Base-by-base conservation (phyloP, 176 grass and related monocot species). In the Lolium multiflorum region DNA sequence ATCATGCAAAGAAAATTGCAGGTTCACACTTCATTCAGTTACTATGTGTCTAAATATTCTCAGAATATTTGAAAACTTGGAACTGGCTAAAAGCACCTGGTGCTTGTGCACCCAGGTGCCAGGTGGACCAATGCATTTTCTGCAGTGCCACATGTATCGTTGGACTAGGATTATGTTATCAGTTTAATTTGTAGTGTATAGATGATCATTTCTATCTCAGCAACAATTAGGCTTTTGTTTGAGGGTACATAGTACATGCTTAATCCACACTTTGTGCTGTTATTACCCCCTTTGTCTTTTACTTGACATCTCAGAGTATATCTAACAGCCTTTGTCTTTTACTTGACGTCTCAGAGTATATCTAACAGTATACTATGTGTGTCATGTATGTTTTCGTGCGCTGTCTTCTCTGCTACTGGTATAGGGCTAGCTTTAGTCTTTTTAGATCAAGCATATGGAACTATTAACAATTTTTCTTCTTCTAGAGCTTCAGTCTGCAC, bases 181-280 rank as follows among this genome's bases (percentile, higher is more conserved):
- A 76, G 73, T 85, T 64, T 61, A 77, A 76, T 61, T 10, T 85
- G 7, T 39, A 76, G 11, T 76, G 13, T 43, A 41, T 75, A 75
- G 17, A 50, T 63, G 55, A 75, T 22, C 43, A 71, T 59, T 60
- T 69, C 55, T 48, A 31, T 12, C n/a, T n/a, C 62, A 70, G 22
- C 16, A 79, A 48, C 58, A 76, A 7, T 3, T 77, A 77, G 26
- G n/a, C 63, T 79, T 61, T 74, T 78, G 31, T 57, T 78, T 59
- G 37, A 6, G 15, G 1, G 18, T 16, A 84, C 56, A 49, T 7
- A 79, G 11, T 10, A 6, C 16, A 39, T 70, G 66, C 26, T 70
- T 57, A 3, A 38, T 66, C 16, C 35, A 86, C 78, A 55, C n/a
- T 78, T 54, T 77, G 12, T 54, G 37, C 49, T 57, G 49, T 64